Base-by-base conservation (phyloP, 768 basidiomycete species). In the Trametes sanguinea region DNA sequence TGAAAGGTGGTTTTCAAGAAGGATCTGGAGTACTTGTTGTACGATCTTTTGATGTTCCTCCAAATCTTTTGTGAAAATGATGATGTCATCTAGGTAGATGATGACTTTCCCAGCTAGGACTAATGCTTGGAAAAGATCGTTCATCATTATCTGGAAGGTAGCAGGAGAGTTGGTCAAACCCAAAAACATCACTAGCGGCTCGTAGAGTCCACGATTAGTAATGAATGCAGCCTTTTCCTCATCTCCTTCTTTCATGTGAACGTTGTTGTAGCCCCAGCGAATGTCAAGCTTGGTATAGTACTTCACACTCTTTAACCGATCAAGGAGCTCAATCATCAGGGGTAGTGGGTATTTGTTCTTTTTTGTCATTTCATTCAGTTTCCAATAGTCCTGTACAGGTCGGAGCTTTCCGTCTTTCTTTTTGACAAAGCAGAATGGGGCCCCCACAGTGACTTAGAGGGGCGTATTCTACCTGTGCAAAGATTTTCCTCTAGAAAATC, bases 1-100 rank as follows among this genome's bases (percentile, higher is more conserved):
- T 51, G 56, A 80, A 1, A 83, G 73, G 3, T 75, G 55, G 45
- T 77, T 53, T 0, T 76, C 57, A 7, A 63, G 7, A 0, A 81
- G 64, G 1, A 47, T 37, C 27, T 73, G 32, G 0, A 78, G 68
- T 0, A 78, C 73, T 42, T 63, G 33, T 1, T 46, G 62, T 1
- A 72, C 57, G 4, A 69, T 44, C 2, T 42, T 35, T 0, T 53
- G 39, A 32, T 73, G 69, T 39, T 70, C 66, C 11, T 63, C 54
- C 7, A 50, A n/a, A 2, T 54, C 35, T 2, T 66, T 45, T 2
- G 66, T 70, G 58, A 59, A 68, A 8, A 72, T 67, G 16, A 72
- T 39, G 17, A 81, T 77, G 59, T 82, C 74, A 57, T 81, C 79
- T 35, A 82, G 64, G 64, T 84, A 80, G 44, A 83, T 75, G 0